Evolutionary conservation across 257 asterid species (phyloP), one percentile per base, ranked within the genome.

Genomic region (Ophiorrhiza pumila): DNA sequence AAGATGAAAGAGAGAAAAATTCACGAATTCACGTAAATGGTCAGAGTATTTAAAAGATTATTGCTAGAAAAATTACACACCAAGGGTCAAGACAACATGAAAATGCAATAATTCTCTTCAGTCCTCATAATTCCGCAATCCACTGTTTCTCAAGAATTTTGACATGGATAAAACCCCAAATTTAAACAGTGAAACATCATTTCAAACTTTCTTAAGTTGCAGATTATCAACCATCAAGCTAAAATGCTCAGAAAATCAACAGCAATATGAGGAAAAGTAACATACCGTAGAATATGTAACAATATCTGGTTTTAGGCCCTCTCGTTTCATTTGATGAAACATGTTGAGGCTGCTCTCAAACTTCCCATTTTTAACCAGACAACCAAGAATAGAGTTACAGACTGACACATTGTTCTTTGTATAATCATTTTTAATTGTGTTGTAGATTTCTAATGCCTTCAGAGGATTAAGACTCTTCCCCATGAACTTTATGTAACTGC

Each of bases 271-370:
- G 59, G 71, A 25, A 31, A 74, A 80, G 74, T 78, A 75, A 74
- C 90, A 60, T 87, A 94, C 99, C 89, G 97, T 89, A 67, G 97
- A 88, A 81, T 94, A 94, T 31, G 99, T 94, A 59, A 94, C 87
- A 65, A 84, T 85, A 83, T 94, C 99, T 76, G 99, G 99, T 62
- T 81, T 83, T 59, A 94, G 86, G 77, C 96, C 96, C 74, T 86
- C 89, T 83, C 71, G 86, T 89, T 87, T 88, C 98, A 94, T 94
- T 83, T 88, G 96, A 79, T 80, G 79, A 77, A 90, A 94, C 74
- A 91, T 87, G 81, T 84, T 87, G 72, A 94, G 84, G 81, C 97
- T 78, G 86, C 86, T 84, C 79, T 88, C 87, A 74, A 87, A 80
- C 80, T 87, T 94, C 55, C 96, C 91, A 61, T 85, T 83, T 83